Evolutionary conservation across 2,329 filamentous ascomycete species (phyloP).

Genomic region (Pseudogymnoascus sp.): DNA sequence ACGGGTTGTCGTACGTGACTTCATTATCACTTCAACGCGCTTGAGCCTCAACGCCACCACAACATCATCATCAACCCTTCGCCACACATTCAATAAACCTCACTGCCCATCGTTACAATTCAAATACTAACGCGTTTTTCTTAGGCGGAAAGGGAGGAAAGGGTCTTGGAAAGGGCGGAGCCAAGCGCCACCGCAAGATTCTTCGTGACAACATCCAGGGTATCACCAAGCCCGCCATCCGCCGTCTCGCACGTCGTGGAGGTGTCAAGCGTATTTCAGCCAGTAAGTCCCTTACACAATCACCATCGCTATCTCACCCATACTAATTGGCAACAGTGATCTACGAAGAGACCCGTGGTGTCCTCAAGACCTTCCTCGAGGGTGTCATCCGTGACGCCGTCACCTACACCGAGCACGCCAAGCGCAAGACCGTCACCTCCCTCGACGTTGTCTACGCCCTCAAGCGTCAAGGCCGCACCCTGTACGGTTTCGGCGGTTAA

Average conservation of each 20-base stretch:
- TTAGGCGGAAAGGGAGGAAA: constrained; percentile 91
- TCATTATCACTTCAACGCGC: constrained; percentile 14
- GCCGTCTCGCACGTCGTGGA: constrained; percentile 96
- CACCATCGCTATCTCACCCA: not conserved
- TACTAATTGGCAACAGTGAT: constrained; percentile 47
- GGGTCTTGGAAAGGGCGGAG: constrained; percentile 95
- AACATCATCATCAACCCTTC: constrained; percentile 15
- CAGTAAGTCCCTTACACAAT: constrained; percentile 44
- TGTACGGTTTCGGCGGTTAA: constrained; percentile 63
- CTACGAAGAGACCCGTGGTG: constrained; percentile 76
- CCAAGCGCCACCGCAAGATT: constrained; percentile 99
- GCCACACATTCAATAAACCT: constrained; percentile 14
- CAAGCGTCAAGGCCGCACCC: constrained; percentile 58
- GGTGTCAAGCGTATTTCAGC: constrained; percentile 99
- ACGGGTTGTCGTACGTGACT: constrained; percentile 15
- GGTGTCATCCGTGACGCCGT: constrained; percentile 71
- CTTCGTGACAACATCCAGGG: constrained; percentile 99
- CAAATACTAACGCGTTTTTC: constrained; percentile 37
- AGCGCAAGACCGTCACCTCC: constrained; percentile 65
- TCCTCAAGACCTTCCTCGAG: constrained; percentile 78
- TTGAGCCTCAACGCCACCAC: constrained; percentile 15
- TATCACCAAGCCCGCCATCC: constrained; percentile 97
- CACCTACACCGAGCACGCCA: constrained; percentile 77
- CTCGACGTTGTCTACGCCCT: constrained; percentile 57
- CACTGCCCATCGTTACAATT: constrained; percentile 12